Evolutionary conservation across 768 basidiomycete genomes (phyloP).

Genomic region (Hygrocybe punicea): DNA sequence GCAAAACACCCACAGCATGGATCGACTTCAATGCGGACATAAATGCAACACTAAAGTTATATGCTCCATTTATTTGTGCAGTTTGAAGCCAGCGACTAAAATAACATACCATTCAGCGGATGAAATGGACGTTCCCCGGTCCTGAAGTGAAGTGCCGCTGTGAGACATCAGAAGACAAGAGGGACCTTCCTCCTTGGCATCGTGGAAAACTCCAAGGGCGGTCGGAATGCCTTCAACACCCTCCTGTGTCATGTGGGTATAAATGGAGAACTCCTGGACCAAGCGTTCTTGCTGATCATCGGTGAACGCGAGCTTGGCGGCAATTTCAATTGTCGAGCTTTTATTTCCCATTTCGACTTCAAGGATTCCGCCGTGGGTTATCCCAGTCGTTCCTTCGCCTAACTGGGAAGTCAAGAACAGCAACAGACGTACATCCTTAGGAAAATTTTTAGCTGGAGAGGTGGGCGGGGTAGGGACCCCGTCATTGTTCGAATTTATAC

Average conservation of each 20-base stretch:
- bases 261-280: conserved; percentile 11
- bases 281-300: conserved; percentile 7
- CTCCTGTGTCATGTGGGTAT: conserved; percentile 1
- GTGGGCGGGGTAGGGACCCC: not conserved
- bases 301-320: conserved; percentile 15
- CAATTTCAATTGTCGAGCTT: not conserved
- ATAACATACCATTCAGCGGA: not conserved
- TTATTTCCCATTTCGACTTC: conserved; percentile 3
- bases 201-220: conserved; percentile 12
- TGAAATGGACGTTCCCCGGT: not conserved
- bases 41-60: not conserved
- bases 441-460: not conserved
- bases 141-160: not conserved
- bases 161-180: conserved; percentile 6
- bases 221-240: conserved; percentile 1
- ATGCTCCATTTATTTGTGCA: not conserved
- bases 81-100: not conserved
- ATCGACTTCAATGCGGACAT: not conserved
- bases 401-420: conserved; percentile 6
- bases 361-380: conserved; percentile 8
- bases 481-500: no score
- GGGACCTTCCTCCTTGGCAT: conserved; percentile 2
- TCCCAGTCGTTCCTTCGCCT: conserved; percentile 8
- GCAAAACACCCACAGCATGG: conserved; percentile 1
- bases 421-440: not conserved